Evolutionary conservation across 1,139 yeast species (phyloP), one percentile per base, ranked within the genome.

Genomic region (Geotrichum histeridarum): DNA sequence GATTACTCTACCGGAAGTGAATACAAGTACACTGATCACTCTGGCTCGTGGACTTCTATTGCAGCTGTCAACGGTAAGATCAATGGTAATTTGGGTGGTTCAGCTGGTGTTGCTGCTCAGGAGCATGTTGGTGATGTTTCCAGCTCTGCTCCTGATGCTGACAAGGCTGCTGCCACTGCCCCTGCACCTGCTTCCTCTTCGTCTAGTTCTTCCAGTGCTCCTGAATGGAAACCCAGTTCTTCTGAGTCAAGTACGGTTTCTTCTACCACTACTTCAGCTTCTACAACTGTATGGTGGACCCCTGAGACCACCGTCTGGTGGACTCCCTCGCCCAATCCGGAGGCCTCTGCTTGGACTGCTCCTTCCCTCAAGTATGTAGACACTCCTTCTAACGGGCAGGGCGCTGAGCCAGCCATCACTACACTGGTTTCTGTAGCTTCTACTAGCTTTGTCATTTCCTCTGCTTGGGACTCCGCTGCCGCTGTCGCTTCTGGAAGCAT

Each of bases 1-100:
- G 96, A 90, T 69, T 90, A 89, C 69, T 88, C 96, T 2, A 77
- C 88, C 15, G 96, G 97, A 44, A 64, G 77, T 0, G 77, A 77
- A 58, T 89, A 90, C 69, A 66, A 74, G 46, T 89, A 88, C 69
- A 68, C 77, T 48, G 93, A 82, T 64, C 73, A 75, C 48, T 67
- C 83, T 18, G 96, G 96, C 35, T 64, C 70, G 38, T 84, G 88
- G 88, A 67, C 76, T 47, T 83, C 91, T 3, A 86, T 89, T 59
- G 67, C 76, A 38, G 83, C 94, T 33, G 71, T 73, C 36, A 79
- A 76, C 63, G 95, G 95, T 55, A 67, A 71, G 54, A 76, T 87
- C 46, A 77, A 82, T 63, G 93, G 89, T 14, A 80, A 90, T 69
- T 66, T 69, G 47, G 67, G 69, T 0, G 70, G 47, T 1, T 9